Evolutionary conservation across 2,329 filamentous ascomycete species (phyloP).

Genomic region (Arachnomyces sp.): DNA sequence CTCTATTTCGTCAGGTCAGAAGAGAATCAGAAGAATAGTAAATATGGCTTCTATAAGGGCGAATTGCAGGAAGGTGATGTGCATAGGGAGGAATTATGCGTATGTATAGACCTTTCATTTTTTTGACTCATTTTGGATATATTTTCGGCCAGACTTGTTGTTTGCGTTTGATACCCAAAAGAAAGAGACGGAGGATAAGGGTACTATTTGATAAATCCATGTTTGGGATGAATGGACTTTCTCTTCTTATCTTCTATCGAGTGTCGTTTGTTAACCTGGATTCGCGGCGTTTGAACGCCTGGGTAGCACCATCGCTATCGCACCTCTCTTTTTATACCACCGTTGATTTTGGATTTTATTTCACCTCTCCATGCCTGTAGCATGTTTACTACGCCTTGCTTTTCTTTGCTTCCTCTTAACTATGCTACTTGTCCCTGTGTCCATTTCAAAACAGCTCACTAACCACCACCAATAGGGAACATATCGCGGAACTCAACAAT

Average conservation of each 20-base stretch:
- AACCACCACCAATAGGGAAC: slow-evolving; percentile 55
- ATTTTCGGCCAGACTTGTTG: not conserved
- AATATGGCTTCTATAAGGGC: slow-evolving; percentile 41
- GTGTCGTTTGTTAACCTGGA: too few species aligned
- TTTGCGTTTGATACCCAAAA: not conserved
- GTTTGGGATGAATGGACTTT: not conserved
- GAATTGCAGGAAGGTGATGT: slow-evolving; percentile 68
- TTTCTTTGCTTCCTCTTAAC: slow-evolving; percentile 3
- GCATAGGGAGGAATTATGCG: slow-evolving; percentile 96
- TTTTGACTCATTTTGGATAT: slow-evolving; percentile 2
- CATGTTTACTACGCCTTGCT: slow-evolving; percentile 6
- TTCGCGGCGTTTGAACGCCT: too few species aligned
- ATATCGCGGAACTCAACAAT: slow-evolving; percentile 87
- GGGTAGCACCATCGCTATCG: too few species aligned
- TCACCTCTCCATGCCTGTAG: too few species aligned
- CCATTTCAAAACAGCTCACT: not conserved
- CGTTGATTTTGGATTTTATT: too few species aligned
- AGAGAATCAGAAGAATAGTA: slow-evolving; percentile 2
- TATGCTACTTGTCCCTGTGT: slow-evolving; percentile 1
- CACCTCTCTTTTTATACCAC: too few species aligned
- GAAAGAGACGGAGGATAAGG: not conserved
- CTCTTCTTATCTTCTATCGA: too few species aligned
- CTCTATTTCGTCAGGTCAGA: not conserved
- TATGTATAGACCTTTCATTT: slow-evolving; percentile 38
- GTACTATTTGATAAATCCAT: not conserved